Percentiles rank a stretch among this genome's conserved stretches.
Evolutionary conservation across 2,329 filamentous ascomycete species (phyloP).

Genomic region (Ophiostoma tasmaniense): DNA sequence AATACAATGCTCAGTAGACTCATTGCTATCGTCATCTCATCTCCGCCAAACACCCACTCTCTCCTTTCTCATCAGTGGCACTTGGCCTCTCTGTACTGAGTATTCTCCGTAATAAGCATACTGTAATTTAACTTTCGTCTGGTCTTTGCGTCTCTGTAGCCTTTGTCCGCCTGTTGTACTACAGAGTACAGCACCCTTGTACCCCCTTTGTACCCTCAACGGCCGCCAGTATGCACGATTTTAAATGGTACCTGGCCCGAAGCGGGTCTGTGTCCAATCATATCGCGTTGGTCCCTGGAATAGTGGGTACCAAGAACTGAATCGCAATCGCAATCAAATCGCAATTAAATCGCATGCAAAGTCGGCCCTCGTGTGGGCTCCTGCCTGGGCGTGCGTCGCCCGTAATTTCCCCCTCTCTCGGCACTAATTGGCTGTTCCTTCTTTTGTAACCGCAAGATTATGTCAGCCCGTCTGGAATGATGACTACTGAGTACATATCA

Average conservation of each 20-base stretch:
- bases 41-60: background rate
- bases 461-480: background rate
- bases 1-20: no score
- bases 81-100: background rate
- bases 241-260: background rate
- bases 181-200: no score
- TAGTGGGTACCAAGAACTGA: background rate
- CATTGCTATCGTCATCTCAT: background rate
- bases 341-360: background rate
- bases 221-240: background rate
- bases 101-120: background rate
- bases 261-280: background rate
- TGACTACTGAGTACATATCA: background rate
- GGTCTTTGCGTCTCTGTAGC: background rate
- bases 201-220: background rate
- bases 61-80: background rate
- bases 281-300: background rate
- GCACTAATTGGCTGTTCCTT: background rate
- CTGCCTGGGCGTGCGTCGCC: background rate
- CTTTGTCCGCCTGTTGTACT: background rate
- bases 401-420: constrained; percentile 5
- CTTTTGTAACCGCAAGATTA: background rate
- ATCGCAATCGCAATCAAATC: background rate
- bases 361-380: background rate
- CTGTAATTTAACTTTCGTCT: background rate